Base-by-base conservation (phyloP, 192 early-diverging fungal genomes). In the Podila clonocystis region DNA sequence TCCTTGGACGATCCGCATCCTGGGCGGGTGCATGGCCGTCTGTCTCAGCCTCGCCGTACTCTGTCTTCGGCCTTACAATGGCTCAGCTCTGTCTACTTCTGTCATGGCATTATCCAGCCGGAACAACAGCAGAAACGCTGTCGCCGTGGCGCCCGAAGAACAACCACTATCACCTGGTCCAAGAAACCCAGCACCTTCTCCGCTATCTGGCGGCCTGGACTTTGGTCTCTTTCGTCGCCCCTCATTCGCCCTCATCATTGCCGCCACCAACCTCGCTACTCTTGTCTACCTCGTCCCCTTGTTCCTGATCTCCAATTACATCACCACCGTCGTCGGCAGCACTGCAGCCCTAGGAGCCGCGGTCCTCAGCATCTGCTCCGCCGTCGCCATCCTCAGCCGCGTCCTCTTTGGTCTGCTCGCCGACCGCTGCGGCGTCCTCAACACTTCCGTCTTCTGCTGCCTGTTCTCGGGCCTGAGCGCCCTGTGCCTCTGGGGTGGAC, bases 211-310 rank as follows among this genome's bases (percentile, higher is more conserved):
- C 20, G 17, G 59, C 5, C 70, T 72, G 1, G 70, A 72, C 19
- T 72, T 72, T 30, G 2, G n/a, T 19, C 49, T 64, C 0, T 72
- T 72, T 19, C 45, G 29, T 8, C 34, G 31, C 33, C 6, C 31
- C 30, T 7, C 2, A 5, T 72, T 62, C 3, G 50, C 48, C n/a
- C 70, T 72, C 50, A 57, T 72, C 22, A 50, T 72, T 26, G 15
- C 63, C n/a, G 50, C 30, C 24, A 72, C 70, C 62, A 72, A 63
- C 28, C 29, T 72, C 33, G 63, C 63, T n/a, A 28, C 70, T 9
- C 62, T 72, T 30, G 70, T 72, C 29, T 72, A 63, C 34, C 62
- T 72, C 2, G 62, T 64, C 17, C 70, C 70, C 2, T 45, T 72
- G n/a, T 58, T 72, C 24, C 17, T 72, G 17, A 48, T 61, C 8